Conservation (phyloP, 2,329 filamentous ascomycete genomes). For the Fonsecaea pedrosoi region DNA sequence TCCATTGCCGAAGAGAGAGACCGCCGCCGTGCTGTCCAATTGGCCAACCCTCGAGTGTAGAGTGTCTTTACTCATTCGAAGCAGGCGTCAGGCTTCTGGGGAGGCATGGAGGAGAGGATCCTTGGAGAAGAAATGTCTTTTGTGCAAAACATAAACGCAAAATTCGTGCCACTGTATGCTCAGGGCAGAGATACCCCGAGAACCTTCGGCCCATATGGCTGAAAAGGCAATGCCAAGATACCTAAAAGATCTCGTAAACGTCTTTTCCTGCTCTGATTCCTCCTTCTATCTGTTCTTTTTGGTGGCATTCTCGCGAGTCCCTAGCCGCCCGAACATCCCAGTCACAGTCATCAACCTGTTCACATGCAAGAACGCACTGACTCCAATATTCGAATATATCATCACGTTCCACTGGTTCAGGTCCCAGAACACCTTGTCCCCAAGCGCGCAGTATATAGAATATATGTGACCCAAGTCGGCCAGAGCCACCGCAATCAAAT, state of each 20-base stretch:
- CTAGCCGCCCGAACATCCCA: slow-evolving; percentile 62
- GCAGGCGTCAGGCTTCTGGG: not conserved
- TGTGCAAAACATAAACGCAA: not conserved
- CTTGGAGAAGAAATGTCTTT: not conserved
- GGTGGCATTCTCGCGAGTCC: slow-evolving; percentile 15
- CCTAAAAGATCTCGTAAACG: slow-evolving; percentile 19
- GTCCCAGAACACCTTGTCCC: slow-evolving; percentile 60
- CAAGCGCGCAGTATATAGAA: slow-evolving; percentile 66
- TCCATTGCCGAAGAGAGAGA: slow-evolving; percentile 99
- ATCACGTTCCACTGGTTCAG: slow-evolving; percentile 69
- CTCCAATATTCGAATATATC: slow-evolving; percentile 75
- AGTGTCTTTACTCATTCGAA: not conserved
- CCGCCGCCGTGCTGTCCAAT: slow-evolving; percentile 77
- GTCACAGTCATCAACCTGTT: slow-evolving; percentile 65
- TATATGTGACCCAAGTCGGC: slow-evolving; percentile 73
- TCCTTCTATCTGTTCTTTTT: slow-evolving; percentile 24
- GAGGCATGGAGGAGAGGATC: not conserved
- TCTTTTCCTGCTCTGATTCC: not conserved
- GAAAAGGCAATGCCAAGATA: slow-evolving; percentile 1
- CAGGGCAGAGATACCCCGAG: not conserved
- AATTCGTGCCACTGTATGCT: not conserved
- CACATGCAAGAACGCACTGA: slow-evolving; percentile 65
- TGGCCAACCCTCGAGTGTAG: slow-evolving; percentile 27
- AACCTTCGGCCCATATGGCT: not conserved
- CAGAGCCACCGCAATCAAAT: slow-evolving; percentile 68